Evolutionary conservation across 345 rosid genomes (phyloP).

Genomic region (Lumnitzera littorea): DNA sequence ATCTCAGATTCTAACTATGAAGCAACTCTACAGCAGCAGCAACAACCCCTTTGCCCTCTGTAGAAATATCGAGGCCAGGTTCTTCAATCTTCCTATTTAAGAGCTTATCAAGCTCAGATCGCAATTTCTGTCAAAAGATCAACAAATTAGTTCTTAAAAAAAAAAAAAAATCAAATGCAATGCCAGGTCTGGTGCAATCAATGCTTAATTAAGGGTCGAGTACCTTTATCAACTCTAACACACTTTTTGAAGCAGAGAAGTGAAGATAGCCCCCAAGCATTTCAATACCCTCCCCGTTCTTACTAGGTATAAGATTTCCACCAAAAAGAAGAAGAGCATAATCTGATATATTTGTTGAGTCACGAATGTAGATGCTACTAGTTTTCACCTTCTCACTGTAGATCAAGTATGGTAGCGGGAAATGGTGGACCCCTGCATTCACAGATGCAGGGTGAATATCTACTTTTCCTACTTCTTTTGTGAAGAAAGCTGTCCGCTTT

Average conservation of each 20-base stretch:
- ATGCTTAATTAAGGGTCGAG: not conserved
- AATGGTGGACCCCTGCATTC: conserved; percentile 64
- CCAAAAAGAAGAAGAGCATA: conserved; percentile 94
- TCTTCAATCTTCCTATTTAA: conserved; percentile 78
- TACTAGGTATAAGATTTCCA: conserved; percentile 67
- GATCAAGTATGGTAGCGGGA: conserved; percentile 83
- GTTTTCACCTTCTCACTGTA: conserved; percentile 96
- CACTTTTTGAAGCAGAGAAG: conserved; percentile 80
- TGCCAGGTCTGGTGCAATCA: not conserved
- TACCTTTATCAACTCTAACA: conserved; percentile 74
- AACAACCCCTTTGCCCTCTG: conserved; percentile 82
- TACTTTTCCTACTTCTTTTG: conserved; percentile 93
- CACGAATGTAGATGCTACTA: conserved; percentile 60
- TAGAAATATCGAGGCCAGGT: conserved; percentile 67
- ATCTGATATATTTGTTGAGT: conserved; percentile 91
- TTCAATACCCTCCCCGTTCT: conserved; percentile 80
- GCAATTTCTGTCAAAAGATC: conserved; percentile 44
- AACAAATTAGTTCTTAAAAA: conserved; percentile 4
- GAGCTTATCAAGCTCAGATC: conserved; percentile 77
- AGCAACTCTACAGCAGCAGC: conserved; percentile 78
- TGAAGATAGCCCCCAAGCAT: conserved; percentile 97
- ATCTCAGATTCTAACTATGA: conserved; percentile 38
- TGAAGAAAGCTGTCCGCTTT: conserved; percentile 79
- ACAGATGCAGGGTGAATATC: conserved; percentile 95
- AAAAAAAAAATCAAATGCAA: not conserved